Conservation (phyloP, 2,329 filamentous ascomycete genomes). For the Colletotrichum salicis region DNA sequence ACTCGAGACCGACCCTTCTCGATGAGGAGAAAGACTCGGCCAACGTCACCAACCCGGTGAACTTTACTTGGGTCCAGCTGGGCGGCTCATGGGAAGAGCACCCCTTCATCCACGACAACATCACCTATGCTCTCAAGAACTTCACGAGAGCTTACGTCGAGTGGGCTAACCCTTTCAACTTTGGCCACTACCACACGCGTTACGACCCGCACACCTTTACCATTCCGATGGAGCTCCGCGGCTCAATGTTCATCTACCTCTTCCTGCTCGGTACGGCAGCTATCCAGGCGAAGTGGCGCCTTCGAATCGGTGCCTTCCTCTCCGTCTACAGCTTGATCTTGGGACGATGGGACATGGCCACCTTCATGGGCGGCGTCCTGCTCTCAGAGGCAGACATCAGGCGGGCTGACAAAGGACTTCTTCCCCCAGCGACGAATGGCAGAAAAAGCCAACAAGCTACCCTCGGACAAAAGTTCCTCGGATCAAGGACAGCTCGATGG, state of each 20-base stretch:
- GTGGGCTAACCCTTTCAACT: constrained; percentile 55
- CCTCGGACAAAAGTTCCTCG: constrained; percentile 28
- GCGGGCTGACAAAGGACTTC: constrained; percentile 35
- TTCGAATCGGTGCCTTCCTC: constrained; percentile 43
- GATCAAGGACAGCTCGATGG: constrained; percentile 41
- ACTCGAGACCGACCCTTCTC: constrained; percentile 9
- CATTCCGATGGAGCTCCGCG: constrained; percentile 54
- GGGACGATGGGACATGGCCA: constrained; percentile 53
- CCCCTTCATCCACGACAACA: constrained; percentile 50
- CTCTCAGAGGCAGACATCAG: constrained; percentile 51
- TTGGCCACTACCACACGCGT: constrained; percentile 50
- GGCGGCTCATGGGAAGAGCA: constrained; percentile 55
- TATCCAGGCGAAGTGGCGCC: constrained; percentile 48
- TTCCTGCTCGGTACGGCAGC: constrained; percentile 52
- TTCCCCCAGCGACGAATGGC: constrained; percentile 32
- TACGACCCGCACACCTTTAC: constrained; percentile 55
- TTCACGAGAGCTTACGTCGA: constrained; percentile 50
- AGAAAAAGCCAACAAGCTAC: constrained; percentile 14
- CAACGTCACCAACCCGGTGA: constrained; percentile 48
- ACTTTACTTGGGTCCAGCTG: constrained; percentile 49
- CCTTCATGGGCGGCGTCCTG: constrained; percentile 50
- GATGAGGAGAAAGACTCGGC: constrained; percentile 42
- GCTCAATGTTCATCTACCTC: constrained; percentile 53
- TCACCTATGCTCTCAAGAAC: constrained; percentile 50
- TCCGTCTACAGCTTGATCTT: constrained; percentile 47